Conservation (phyloP, 2,329 filamentous ascomycete genomes). For the Xylariaceae sp. region DNA sequence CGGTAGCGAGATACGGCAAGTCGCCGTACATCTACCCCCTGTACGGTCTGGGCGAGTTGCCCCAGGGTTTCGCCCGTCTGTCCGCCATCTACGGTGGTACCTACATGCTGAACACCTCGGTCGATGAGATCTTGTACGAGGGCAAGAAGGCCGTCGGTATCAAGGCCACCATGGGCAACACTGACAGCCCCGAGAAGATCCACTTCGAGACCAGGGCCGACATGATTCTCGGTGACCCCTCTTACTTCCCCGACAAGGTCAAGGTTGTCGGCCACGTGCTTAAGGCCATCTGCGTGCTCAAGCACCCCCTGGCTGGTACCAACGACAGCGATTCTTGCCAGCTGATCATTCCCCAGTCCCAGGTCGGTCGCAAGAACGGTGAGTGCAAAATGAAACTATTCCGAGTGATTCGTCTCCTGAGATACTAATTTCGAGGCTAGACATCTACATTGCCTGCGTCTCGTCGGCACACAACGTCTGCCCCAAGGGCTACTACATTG, state of each 20-base stretch:
- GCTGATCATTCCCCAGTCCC: constrained; percentile 95
- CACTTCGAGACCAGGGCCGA: constrained; percentile 94
- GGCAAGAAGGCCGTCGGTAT: constrained; percentile 85
- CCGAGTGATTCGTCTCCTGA: not conserved
- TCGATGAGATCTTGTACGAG: constrained; percentile 86
- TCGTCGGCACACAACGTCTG: constrained; percentile 96
- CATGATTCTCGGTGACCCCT: constrained; percentile 93
- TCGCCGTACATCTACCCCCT: constrained; percentile 99
- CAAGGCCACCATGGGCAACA: constrained; percentile 92
- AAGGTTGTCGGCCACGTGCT: constrained; percentile 84
- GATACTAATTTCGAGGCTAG: constrained; percentile 19
- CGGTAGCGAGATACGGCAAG: constrained; percentile 94
- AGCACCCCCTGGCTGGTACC: constrained; percentile 88
- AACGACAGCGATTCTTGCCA: constrained; percentile 85
- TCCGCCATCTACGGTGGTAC: constrained; percentile 98
- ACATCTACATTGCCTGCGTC: constrained; percentile 91
- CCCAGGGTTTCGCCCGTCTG: constrained; percentile 93
- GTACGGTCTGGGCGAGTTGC: constrained; percentile 94
- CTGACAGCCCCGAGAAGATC: constrained; percentile 64
- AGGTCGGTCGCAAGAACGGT: constrained; percentile 96
- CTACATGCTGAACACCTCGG: constrained; percentile 96
- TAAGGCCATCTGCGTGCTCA: constrained; percentile 95
- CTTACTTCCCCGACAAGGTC: constrained; percentile 89
- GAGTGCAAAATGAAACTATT: constrained; percentile 30
- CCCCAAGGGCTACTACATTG: constrained; percentile 98